Conservation (phyloP, 768 basidiomycete species). For the Hortiboletus flavorubellus region DNA sequence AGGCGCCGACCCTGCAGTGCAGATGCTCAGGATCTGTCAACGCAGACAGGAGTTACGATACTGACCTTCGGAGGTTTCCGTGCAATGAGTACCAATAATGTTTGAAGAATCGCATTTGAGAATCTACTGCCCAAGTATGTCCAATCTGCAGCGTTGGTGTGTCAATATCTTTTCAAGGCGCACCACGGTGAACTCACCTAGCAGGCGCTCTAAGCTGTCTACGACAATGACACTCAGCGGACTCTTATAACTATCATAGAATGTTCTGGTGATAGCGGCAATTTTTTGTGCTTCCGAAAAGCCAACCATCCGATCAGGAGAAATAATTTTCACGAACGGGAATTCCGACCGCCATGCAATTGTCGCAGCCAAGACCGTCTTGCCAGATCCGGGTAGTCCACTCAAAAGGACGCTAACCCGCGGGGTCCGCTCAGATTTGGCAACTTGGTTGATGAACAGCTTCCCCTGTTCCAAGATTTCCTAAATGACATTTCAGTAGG, state of each 20-base stretch:
- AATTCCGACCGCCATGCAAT: constrained; percentile 92
- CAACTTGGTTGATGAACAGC: constrained; percentile 91
- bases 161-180: constrained; percentile 5
- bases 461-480: constrained; percentile 82
- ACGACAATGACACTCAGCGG: constrained; percentile 94
- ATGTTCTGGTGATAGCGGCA: constrained; percentile 85
- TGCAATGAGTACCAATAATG: constrained; percentile 82
- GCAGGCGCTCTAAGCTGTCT: constrained; percentile 88
- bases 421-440: constrained; percentile 84
- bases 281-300: constrained; percentile 93
- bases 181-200: constrained; percentile 53
- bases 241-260: constrained; percentile 95
- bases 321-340: constrained; percentile 97
- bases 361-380: constrained; percentile 91
- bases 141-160: constrained; percentile 63
- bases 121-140: constrained; percentile 96
- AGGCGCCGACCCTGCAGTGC: constrained; percentile 78
- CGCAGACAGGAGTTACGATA: not conserved
- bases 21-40: constrained; percentile 8
- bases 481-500: constrained; percentile 38
- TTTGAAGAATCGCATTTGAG: constrained; percentile 90
- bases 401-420: constrained; percentile 88
- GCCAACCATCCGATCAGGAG: constrained; percentile 96
- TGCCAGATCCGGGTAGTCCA: constrained; percentile 88
- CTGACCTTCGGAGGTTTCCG: constrained; percentile 89